A percentile compares a stretch with the other conserved stretches of the same genome.
phyloP scores from a whole-genome alignment of 1,284 basidiomycete species.

The Ustilago shanxiensis region DNA sequence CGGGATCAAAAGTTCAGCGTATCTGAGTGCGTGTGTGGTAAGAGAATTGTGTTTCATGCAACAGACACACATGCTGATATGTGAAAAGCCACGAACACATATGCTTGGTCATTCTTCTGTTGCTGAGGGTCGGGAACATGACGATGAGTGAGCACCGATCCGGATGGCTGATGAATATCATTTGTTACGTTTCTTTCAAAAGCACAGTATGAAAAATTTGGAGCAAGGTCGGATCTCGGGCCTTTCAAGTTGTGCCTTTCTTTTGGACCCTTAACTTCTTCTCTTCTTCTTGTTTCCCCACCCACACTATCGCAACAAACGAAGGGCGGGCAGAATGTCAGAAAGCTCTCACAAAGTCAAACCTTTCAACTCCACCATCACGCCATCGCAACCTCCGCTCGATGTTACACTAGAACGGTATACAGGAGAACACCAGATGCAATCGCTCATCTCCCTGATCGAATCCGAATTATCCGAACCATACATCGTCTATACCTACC shows the following conservation, averaged over 20 bases:
- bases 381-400: not conserved
- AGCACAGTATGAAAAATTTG: no score
- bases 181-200: not conserved
- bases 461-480: constrained; percentile 80
- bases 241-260: not conserved
- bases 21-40: no score
- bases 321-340: not conserved
- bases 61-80: not conserved
- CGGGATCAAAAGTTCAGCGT: not conserved
- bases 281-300: not conserved
- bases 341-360: no score
- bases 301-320: constrained; percentile 11
- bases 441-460: constrained; percentile 62
- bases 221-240: constrained; percentile 14
- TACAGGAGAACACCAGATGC: constrained; percentile 75
- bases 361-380: no score
- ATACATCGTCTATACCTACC: constrained; percentile 90
- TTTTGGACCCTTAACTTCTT: not conserved
- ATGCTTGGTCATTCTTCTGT: no score
- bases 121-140: not conserved
- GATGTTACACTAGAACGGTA: constrained; percentile 79
- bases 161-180: not conserved
- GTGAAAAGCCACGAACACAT: not conserved
- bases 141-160: constrained; percentile 25
- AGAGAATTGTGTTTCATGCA: not conserved